A percentile compares a stretch with the other conserved stretches of the same genome.
Conservation (phyloP, 2,329 filamentous ascomycete species). For the Ophiostoma pallidulum region DNA sequence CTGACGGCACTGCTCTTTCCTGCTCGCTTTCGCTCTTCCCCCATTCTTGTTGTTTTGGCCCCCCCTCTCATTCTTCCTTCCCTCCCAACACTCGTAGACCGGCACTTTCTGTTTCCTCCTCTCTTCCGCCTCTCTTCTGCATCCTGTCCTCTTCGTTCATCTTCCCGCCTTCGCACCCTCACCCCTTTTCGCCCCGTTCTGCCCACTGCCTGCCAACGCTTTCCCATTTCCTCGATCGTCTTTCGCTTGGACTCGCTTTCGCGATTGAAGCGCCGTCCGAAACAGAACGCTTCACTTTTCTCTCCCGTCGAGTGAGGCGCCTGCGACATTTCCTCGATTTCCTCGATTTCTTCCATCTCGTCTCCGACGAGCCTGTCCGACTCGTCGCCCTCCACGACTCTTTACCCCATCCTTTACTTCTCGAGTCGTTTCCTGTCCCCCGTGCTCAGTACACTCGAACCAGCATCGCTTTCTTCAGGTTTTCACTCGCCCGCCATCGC, state of each 20-base stretch:
- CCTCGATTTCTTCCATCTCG: too few species aligned
- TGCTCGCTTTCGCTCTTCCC: slow-evolving; percentile 6
- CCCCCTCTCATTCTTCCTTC: slow-evolving; percentile 9
- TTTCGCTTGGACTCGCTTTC: slow-evolving; percentile 8
- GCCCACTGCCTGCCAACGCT: not conserved
- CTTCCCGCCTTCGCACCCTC: not conserved
- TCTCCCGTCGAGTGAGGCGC: not conserved
- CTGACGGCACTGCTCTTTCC: slow-evolving; percentile 3
- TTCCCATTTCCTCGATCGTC: not conserved
- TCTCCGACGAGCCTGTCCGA: not conserved
- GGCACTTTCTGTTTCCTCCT: slow-evolving; percentile 1
- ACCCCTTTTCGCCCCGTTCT: not conserved
- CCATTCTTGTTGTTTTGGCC: slow-evolving; percentile 9
- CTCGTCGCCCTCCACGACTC: not conserved
- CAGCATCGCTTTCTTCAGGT: not conserved
- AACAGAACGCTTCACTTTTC: not conserved
- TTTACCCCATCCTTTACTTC: not conserved
- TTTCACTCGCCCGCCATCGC: not conserved
- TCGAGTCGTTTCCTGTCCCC: not conserved
- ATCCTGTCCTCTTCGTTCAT: not conserved
- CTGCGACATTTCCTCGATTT: not conserved
- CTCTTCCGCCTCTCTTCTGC: not conserved
- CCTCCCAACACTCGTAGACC: slow-evolving; percentile 4
- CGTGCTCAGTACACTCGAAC: not conserved
- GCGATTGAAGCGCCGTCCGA: not conserved